Conservation (phyloP, 1,284 basidiomycete species). For the Ganoderma lucidum region DNA sequence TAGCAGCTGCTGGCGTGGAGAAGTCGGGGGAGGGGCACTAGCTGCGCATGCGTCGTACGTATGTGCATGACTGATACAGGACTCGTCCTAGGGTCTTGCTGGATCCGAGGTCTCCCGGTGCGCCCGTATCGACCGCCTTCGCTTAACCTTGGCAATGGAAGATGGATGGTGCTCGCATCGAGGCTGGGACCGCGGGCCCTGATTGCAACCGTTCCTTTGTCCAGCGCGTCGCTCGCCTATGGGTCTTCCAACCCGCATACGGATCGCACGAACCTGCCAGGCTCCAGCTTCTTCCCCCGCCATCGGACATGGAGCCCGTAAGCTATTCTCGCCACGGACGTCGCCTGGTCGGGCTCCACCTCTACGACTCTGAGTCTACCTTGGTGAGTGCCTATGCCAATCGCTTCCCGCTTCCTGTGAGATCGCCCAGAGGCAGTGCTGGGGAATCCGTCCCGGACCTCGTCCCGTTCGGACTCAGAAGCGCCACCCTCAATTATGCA, state of each 20-base stretch:
- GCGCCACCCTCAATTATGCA: neutral
- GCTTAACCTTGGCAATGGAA: neutral
- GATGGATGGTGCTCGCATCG: neutral
- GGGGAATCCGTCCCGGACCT: slow-evolving; percentile 7
- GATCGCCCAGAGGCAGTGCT: slow-evolving; percentile 4
- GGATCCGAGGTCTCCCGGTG: slow-evolving; percentile 2
- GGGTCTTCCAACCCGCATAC: neutral
- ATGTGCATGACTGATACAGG: neutral
- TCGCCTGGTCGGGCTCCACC: neutral
- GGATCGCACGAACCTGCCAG: neutral
- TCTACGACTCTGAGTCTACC: neutral
- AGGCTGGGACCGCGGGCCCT: neutral
- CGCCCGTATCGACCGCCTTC: neutral
- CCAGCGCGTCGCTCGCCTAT: neutral
- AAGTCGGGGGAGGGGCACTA: neutral
- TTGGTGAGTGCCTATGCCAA: neutral
- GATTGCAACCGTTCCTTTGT: neutral
- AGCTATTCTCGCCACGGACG: neutral
- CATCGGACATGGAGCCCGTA: neutral
- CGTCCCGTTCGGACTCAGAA: neutral
- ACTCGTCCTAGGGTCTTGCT: neutral
- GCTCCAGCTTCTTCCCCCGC: neutral
- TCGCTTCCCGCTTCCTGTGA: slow-evolving; percentile 4
- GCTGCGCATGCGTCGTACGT: neutral
- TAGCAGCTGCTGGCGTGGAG: neutral